phyloP scores from a whole-genome alignment of 2,329 filamentous ascomycete species.

The Didymella pinodella region DNA sequence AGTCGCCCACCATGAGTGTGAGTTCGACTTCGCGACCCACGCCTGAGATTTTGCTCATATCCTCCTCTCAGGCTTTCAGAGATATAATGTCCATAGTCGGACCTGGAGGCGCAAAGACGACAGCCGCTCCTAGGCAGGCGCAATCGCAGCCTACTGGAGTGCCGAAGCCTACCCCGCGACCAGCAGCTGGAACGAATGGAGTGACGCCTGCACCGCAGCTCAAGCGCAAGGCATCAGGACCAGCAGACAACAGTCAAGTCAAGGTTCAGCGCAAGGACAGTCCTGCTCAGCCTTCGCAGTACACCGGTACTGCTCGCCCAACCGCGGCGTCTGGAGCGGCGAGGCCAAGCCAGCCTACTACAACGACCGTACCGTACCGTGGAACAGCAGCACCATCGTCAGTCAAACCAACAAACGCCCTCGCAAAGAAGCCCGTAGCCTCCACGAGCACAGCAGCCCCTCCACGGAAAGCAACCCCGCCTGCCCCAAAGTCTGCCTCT shows the following conservation, averaged over 20 bases:
- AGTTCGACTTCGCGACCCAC: constrained; percentile 30
- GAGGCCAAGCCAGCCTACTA: constrained; percentile 33
- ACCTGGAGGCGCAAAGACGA: constrained; percentile 36
- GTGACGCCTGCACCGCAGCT: constrained; percentile 46
- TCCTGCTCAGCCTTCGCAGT: constrained; percentile 32
- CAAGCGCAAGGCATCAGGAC: constrained; percentile 53
- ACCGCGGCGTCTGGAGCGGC: constrained; percentile 32
- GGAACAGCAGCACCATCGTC: constrained; percentile 47
- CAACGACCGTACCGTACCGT: constrained; percentile 46
- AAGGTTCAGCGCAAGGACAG: constrained; percentile 49
- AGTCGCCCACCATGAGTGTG: constrained; percentile 50
- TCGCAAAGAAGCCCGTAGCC: constrained; percentile 37
- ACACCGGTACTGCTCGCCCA: constrained; percentile 38
- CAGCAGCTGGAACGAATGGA: constrained; percentile 37
- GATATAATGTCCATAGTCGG: constrained; percentile 51
- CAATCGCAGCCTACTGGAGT: constrained; percentile 33
- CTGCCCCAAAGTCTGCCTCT: constrained; percentile 32
- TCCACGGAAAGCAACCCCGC: constrained; percentile 32
- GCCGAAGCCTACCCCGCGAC: constrained; percentile 47
- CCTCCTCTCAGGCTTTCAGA: constrained; percentile 39
- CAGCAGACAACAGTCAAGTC: constrained; percentile 38
- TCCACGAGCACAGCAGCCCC: constrained; percentile 26
- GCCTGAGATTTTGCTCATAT: constrained; percentile 30
- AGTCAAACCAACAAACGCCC: constrained; percentile 31
- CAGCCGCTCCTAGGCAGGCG: constrained; percentile 36